These are phyloP conservation scores for Panaeolus papilionaceus DNA, from an alignment of 768 basidiomycete genomes.

Conservation along the genomic window DNA sequence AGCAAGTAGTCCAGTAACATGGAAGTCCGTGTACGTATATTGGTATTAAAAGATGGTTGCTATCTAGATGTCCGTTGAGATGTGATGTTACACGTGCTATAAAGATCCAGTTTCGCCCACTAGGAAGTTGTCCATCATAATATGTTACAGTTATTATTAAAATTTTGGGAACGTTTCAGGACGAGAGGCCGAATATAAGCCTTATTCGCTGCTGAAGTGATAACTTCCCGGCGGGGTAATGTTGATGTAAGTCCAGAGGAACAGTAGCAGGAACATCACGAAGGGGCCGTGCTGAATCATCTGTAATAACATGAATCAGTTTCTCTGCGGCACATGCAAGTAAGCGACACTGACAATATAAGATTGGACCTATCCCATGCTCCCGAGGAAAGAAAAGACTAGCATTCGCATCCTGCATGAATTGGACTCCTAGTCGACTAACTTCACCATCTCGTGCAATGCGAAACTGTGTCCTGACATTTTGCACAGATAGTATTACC, in stretches of 20 bases:
- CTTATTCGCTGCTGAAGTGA: conserved; percentile 36
- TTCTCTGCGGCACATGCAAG: conserved; percentile 5
- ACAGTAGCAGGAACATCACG: conserved; percentile 31
- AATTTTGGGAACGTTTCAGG: background rate
- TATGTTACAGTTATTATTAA: conserved; percentile 1
- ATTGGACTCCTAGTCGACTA: conserved; percentile 37
- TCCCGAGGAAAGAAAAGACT: conserved; percentile 35
- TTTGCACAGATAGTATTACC: conserved; percentile 33
- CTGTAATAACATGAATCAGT: conserved; percentile 24
- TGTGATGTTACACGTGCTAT: background rate
- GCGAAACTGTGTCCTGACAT: conserved; percentile 29
- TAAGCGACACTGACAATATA: conserved; percentile 32
- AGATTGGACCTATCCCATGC: conserved; percentile 34
- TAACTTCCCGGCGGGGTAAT: conserved; percentile 22
- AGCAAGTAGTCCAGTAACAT: background rate
- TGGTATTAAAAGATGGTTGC: background rate
- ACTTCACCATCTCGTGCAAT: conserved; percentile 35
- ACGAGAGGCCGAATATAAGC: conserved; percentile 28
- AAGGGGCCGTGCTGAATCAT: conserved; percentile 29
- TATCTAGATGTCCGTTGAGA: background rate
- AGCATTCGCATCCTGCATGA: conserved; percentile 35
- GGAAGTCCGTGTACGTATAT: background rate
- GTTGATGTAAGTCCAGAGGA: background rate
- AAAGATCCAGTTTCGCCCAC: background rate
- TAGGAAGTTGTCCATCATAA: background rate